Evolutionary conservation across 208 protist genomes (phyloP).

Genomic region (Porcisia hertigi): DNA sequence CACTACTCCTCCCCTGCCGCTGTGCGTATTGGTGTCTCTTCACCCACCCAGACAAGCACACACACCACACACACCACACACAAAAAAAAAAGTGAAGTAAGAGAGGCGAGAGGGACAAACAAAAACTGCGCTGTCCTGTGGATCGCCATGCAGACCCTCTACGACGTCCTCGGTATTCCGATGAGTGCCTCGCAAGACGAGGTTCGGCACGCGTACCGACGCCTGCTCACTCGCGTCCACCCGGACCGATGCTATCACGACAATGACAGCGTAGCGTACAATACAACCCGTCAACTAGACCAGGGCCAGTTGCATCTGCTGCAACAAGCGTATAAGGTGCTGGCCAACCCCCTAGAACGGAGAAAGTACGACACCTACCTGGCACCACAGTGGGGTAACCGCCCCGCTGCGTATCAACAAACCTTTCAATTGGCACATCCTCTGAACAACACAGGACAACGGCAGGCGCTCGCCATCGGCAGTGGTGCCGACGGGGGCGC

Average conservation of each 20-base stretch:
- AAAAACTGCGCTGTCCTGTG: not conserved
- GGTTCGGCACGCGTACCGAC: slow-evolving; percentile 18
- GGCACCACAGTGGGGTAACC: not conserved
- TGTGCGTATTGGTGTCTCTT: not conserved
- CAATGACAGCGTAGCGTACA: slow-evolving; percentile 34
- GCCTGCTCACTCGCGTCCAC: slow-evolving; percentile 20
- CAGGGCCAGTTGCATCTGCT: slow-evolving; percentile 6
- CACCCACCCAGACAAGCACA: not conserved
- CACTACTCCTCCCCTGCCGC: too few relatives aligned
- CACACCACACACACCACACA: not conserved
- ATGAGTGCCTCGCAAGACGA: slow-evolving; percentile 19
- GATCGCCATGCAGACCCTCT: slow-evolving; percentile 24
- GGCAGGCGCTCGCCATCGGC: not conserved
- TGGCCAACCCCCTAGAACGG: slow-evolving; percentile 20
- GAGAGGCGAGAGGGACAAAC: too few relatives aligned
- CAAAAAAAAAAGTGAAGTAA: too few relatives aligned
- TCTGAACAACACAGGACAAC: not conserved
- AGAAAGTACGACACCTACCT: slow-evolving; percentile 23
- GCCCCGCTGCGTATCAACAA: not conserved
- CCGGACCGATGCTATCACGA: slow-evolving; percentile 28
- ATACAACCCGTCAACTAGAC: slow-evolving; percentile 8
- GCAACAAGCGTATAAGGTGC: slow-evolving; percentile 8
- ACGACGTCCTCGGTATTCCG: slow-evolving; percentile 32
- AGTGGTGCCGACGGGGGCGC: not conserved
- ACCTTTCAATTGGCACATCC: not conserved